Evolutionary conservation across 139 green algal species (phyloP).

Genomic region (Trebouxia sp.): DNA sequence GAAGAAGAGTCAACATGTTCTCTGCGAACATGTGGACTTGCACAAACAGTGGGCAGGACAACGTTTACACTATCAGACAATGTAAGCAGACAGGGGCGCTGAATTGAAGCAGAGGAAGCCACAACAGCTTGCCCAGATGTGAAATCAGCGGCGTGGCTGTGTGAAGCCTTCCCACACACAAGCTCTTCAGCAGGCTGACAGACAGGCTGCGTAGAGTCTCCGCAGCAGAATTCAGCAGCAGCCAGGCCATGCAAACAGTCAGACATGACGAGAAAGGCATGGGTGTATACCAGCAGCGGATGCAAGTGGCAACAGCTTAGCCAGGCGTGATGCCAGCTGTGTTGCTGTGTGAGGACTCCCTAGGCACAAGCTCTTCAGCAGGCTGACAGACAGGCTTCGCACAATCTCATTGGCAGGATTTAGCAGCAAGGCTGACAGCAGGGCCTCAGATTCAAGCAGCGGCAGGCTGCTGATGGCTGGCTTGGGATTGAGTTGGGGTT

Average conservation of each 20-base stretch:
- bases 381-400: conserved; percentile 10
- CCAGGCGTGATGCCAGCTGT: neutral
- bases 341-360: conserved; percentile 5
- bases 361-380: conserved; percentile 26
- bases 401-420: neutral
- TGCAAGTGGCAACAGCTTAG: neutral
- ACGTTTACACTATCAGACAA: too few relatives aligned
- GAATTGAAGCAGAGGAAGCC: too few relatives aligned
- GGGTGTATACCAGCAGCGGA: neutral
- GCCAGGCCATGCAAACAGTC: neutral
- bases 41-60: too few relatives aligned
- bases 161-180: too few relatives aligned
- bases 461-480: neutral
- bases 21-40: too few relatives aligned
- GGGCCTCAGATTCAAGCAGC: neutral
- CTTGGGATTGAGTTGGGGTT: neutral
- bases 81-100: too few relatives aligned
- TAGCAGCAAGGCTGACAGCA: conserved; percentile 25
- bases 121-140: too few relatives aligned
- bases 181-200: too few relatives aligned
- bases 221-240: neutral
- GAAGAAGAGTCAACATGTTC: too few relatives aligned
- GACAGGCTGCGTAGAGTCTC: too few relatives aligned
- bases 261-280: too few relatives aligned
- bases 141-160: too few relatives aligned